Conservation (phyloP, 2,329 filamentous ascomycete species). For the Cladosporium oxysporum region DNA sequence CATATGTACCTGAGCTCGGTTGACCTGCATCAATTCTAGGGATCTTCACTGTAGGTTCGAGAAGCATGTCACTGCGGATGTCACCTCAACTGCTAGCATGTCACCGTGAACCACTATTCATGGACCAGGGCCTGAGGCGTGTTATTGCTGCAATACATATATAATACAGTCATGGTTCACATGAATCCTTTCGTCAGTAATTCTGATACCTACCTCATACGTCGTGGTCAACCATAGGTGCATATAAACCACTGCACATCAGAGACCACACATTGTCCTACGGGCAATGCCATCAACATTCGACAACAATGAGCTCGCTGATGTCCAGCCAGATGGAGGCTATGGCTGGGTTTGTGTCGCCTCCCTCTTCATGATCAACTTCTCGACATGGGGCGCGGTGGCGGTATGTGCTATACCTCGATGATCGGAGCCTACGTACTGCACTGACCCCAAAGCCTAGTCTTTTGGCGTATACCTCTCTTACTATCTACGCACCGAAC, state of each 20-base stretch:
- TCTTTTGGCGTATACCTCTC: constrained; percentile 48
- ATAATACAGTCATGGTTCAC: not conserved
- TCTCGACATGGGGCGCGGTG: constrained; percentile 31
- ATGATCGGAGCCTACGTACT: not conserved
- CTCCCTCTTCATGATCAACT: constrained; percentile 31
- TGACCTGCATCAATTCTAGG: not conserved
- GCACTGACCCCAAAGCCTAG: not conserved
- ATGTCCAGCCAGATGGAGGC: constrained; percentile 31
- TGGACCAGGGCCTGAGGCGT: too few species aligned
- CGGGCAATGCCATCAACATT: constrained; percentile 1
- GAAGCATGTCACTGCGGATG: not conserved
- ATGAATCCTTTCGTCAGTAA: not conserved
- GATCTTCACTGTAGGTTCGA: not conserved
- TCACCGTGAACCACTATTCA: not conserved
- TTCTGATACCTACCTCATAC: not conserved
- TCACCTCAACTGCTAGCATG: not conserved
- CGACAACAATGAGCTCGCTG: not conserved
- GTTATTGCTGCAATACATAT: not conserved
- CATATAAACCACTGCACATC: too few species aligned
- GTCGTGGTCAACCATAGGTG: not conserved
- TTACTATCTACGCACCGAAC: constrained; percentile 42
- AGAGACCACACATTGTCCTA: not conserved
- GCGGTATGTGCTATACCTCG: constrained; percentile 10
- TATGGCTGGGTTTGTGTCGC: constrained; percentile 39
- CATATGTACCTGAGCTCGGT: not conserved